Base-by-base conservation (phyloP, 179 eudicot genomes). In the Drosera spatulata region DNA sequence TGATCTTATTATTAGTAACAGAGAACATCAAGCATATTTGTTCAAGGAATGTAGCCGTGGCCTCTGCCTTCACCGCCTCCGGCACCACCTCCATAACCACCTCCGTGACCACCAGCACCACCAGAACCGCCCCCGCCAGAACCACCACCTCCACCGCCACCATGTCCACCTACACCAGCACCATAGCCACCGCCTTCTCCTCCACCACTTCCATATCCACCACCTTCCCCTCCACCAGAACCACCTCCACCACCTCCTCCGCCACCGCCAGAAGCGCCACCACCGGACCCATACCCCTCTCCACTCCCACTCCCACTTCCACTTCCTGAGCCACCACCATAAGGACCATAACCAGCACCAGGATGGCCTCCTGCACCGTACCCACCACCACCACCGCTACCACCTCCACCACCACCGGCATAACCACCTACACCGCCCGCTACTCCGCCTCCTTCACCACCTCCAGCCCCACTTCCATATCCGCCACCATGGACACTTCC, bases 81-180 rank as follows among this genome's bases (percentile, higher is more conserved):
- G 1, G 13, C 55, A 51, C 55, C 55, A 12, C 55, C n/a, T 51
- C 55, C 55, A 51, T 51, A 51, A 51, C 14, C 55, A 51, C 22
- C 22, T 12, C 55, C 55, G 13, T 14, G 14, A 5, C 22, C 55
- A 9, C 55, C 55, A 51, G 13, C 55, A 51, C 55, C 55, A 51
- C 1, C 10, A 51, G 6, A 11, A 13, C 11, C 11, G 0, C 55
- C 55, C 2, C 22, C 14, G 13, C 55, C 55, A 5, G 6, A 6
- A 5, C 22, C 55, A 7, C 6, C 55, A 7, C 55, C 55, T 5
- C 22, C n/a, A 9, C 3, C 22, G 13, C n/a, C 4, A 51, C 55
- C 55, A 5, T 14, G 13, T 4, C 55, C 55, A 2, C n/a, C 11
- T 5, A 9, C 11, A 5, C 55, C 55, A 51, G 6, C 55, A 2